Conservation (phyloP, 2,329 filamentous ascomycete genomes). For the Botrytis cinerea region DNA sequence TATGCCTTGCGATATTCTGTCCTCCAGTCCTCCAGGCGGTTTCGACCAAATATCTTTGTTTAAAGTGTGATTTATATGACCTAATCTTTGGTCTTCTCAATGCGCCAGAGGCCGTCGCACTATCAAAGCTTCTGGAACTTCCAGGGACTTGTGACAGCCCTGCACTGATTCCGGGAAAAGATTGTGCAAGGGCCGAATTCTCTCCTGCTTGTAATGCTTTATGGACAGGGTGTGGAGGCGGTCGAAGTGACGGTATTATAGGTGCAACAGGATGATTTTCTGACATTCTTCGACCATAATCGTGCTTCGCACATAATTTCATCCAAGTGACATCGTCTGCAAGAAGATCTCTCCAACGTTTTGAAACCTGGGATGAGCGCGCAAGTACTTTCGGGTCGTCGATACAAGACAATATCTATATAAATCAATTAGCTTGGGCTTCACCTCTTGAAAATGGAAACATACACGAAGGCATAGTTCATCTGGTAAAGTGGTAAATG, state of each 20-base stretch:
- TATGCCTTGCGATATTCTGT: conserved; percentile 78
- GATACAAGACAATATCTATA: conserved; percentile 88
- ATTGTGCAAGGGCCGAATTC: conserved; percentile 40
- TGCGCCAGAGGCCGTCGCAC: conserved; percentile 45
- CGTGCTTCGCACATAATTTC: conserved; percentile 92
- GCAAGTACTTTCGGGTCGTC: conserved; percentile 95
- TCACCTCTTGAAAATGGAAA: conserved; percentile 26
- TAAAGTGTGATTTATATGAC: conserved; percentile 96
- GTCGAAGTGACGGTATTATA: conserved; percentile 32
- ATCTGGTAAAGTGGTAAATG: conserved; percentile 87
- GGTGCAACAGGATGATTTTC: conserved; percentile 35
- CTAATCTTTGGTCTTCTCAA: conserved; percentile 63
- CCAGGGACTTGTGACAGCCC: conserved; percentile 42
- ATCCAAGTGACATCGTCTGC: conserved; percentile 99
- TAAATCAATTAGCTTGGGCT: conserved; percentile 24
- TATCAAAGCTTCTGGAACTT: conserved; percentile 57
- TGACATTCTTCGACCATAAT: conserved; percentile 68
- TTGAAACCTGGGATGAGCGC: conserved; percentile 92
- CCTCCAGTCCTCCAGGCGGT: conserved; percentile 95
- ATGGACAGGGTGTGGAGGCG: conserved; percentile 39
- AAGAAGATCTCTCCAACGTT: conserved; percentile 87
- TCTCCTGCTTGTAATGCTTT: conserved; percentile 24
- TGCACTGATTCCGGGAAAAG: conserved; percentile 49
- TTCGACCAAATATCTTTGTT: conserved; percentile 94
- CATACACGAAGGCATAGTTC: conserved; percentile 87